These are phyloP conservation scores for Puccinia triticina DNA, from an alignment of 1,284 basidiomycete species.

Conservation along the genomic window DNA sequence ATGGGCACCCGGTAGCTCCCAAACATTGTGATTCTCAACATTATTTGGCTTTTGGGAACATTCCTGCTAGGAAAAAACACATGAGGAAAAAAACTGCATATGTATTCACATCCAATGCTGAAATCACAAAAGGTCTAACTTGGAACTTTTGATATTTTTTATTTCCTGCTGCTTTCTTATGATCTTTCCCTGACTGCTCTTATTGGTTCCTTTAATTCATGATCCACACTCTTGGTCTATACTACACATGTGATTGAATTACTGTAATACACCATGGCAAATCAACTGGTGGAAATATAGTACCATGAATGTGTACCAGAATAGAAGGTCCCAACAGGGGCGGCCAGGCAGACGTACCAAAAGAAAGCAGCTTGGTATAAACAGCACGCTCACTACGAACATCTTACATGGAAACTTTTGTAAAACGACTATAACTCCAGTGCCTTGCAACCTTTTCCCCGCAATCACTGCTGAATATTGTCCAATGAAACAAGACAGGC, in stretches of 20 bases:
- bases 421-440: not conserved
- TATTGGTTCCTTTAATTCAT: not conserved
- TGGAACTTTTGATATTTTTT: not conserved
- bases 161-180: not conserved
- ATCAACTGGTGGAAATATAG: not conserved
- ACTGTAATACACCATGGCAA: not conserved
- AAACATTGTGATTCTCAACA: too few relatives aligned
- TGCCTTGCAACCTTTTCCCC: not conserved
- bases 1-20: not conserved
- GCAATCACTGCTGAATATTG: not conserved
- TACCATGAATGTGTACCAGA: too few relatives aligned
- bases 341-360: not conserved
- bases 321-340: not conserved
- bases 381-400: not conserved
- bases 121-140: not conserved
- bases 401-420: not conserved
- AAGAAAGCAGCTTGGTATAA: not conserved
- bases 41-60: not conserved
- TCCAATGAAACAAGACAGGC: not conserved
- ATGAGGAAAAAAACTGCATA: not conserved
- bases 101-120: not conserved
- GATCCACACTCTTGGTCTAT: not conserved
- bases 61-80: not conserved
- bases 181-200: not conserved
- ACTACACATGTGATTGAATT: too few relatives aligned